These are phyloP conservation scores for Sanguinoderma infundibulare DNA, from an alignment of 1,284 basidiomycete species.

Conservation along the genomic window DNA sequence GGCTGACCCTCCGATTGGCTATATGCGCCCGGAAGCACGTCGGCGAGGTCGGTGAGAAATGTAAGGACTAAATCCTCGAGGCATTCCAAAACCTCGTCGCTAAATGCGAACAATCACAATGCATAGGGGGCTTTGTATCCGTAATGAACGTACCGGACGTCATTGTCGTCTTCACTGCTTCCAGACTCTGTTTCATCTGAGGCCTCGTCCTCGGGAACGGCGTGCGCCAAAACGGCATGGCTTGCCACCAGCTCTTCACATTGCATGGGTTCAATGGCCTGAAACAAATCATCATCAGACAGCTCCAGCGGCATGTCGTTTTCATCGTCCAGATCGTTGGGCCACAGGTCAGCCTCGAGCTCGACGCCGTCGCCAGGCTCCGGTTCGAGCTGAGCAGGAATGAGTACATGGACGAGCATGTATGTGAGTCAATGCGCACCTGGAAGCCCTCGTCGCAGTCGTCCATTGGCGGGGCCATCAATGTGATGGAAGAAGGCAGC, in stretches of 20 bases:
- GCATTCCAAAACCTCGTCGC: constrained; percentile 26
- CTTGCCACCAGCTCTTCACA: neutral
- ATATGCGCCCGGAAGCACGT: constrained; percentile 25
- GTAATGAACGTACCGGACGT: constrained; percentile 1
- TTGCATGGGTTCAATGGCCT: neutral
- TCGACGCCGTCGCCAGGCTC: neutral
- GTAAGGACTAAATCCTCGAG: constrained; percentile 59
- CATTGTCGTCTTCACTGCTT: constrained; percentile 10
- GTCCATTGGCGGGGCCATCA: neutral
- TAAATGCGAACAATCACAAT: constrained; percentile 1
- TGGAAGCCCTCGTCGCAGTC: neutral
- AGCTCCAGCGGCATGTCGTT: constrained; percentile 4
- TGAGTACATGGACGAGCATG: neutral
- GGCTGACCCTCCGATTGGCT: constrained; percentile 7
- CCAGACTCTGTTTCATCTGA: neutral
- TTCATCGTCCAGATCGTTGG: constrained; percentile 2
- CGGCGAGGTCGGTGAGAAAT: constrained; percentile 56
- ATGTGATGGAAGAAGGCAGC: neutral
- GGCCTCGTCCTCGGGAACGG: neutral
- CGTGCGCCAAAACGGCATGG: neutral
- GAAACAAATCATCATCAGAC: constrained; percentile 8
- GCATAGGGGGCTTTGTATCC: neutral
- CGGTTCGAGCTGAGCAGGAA: neutral
- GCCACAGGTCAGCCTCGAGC: neutral
- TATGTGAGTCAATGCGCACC: neutral